A percentile compares a stretch with the other conserved stretches of the same genome.
These are phyloP conservation scores for Iberis amara DNA, from an alignment of 441 rosid genomes.

Conservation along the genomic window DNA sequence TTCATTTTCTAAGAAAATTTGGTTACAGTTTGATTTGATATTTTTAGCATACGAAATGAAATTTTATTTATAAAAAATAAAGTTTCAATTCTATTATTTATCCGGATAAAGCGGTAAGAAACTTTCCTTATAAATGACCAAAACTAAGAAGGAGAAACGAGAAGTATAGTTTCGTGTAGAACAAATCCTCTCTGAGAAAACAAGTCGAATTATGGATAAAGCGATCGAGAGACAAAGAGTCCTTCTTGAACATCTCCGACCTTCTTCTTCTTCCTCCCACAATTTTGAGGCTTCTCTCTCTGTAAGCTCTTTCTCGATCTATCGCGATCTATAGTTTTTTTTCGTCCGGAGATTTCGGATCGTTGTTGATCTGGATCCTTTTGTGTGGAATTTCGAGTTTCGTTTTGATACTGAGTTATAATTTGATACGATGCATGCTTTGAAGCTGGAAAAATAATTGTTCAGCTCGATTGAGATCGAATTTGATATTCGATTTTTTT, in stretches of 20 bases:
- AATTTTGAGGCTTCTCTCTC: constrained; percentile 46
- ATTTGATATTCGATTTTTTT: not conserved
- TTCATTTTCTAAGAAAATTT: not conserved
- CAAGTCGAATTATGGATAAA: constrained; percentile 54
- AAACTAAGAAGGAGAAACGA: not conserved
- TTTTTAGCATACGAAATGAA: too few species aligned
- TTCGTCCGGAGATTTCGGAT: not conserved
- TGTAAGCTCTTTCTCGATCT: constrained; percentile 36
- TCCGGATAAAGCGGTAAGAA: constrained; percentile 13
- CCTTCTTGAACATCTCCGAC: constrained; percentile 83
- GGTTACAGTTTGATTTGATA: too few species aligned
- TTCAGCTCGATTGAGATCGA: constrained; percentile 13
- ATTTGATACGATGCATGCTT: constrained; percentile 2
- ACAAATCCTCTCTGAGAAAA: constrained; percentile 18
- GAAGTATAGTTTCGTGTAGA: constrained; percentile 16
- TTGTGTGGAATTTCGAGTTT: not conserved
- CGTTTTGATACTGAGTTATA: not conserved
- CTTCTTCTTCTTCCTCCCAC: constrained; percentile 53
- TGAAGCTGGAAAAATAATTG: not conserved
- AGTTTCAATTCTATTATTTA: not conserved
- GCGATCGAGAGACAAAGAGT: constrained; percentile 78
- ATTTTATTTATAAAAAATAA: not conserved
- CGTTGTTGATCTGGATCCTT: constrained; percentile 17
- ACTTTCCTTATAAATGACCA: constrained; percentile 24
- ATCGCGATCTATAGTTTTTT: constrained; percentile 12